Evolutionary conservation across 768 basidiomycete species (phyloP), one percentile per base, ranked within the genome.

Genomic region (Termitomyces sp.): DNA sequence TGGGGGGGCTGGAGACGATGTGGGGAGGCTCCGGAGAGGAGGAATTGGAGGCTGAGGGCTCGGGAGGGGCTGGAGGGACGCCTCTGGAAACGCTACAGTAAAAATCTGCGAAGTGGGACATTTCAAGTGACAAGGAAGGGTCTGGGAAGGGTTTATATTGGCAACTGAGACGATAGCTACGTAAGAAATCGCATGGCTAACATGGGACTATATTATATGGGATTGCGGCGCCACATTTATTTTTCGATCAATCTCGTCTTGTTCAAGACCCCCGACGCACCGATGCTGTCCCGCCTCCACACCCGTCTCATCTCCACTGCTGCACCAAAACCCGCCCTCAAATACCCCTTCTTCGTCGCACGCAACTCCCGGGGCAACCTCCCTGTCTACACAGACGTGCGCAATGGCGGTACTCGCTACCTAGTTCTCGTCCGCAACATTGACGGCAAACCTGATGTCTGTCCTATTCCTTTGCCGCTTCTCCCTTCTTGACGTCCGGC

Each of bases 321-420:
- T 19, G 43, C 31, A 16, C 19, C 47, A 32, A 47, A 47, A 27
- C 54, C 47, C n/a, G 27, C 38, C 14, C 29, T 62, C 35, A 57
- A 61, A 62, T 59, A 69, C 46, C 65, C 72, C 29, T 92, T 90
- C 71, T 81, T 79, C 59, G 76, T 92, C 44, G 79, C 82, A 21
- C 82, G 90, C 59, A 91, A 89, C 69, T 69, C 80, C 46, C 77
- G 77, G 49, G 86, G 87, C 32, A 80, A 81, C 47, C 77, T 92
- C 31, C 89, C 90, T 43, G 87, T 92, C 25, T 90, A 90, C 69
- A 81, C 86, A 29, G 87, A 91, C 67, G 67, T 89, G 44, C 83
- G 86, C 60, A 89, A 87, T 67, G 82, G 72, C 31, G 81, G 86
- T 57, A 80, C 84, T 4, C 81, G 83, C 54, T 73, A 82, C 59